phyloP scores from a whole-genome alignment of 2,329 filamentous ascomycete genomes.

The Alternaria alternata region DNA sequence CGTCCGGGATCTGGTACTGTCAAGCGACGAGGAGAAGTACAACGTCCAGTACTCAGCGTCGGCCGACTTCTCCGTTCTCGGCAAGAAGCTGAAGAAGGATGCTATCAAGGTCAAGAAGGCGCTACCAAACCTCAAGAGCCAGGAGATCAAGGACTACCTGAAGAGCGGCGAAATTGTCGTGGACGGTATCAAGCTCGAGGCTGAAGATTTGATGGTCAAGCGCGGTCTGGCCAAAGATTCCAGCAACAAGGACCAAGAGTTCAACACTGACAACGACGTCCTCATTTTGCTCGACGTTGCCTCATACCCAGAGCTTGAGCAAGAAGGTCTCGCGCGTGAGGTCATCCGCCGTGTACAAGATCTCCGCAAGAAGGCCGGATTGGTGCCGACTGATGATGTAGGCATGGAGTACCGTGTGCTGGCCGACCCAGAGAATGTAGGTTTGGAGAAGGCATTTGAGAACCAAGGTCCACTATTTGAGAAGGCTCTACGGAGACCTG shows the following conservation, averaged over 20 bases:
- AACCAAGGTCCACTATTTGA: conserved; percentile 74
- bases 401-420: conserved; percentile 91
- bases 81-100: conserved; percentile 98
- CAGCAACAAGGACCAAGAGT: conserved; percentile 77
- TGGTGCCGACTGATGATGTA: conserved; percentile 91
- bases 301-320: conserved; percentile 82
- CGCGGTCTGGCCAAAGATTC: conserved; percentile 78
- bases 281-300: conserved; percentile 88
- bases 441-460: conserved; percentile 73
- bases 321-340: conserved; percentile 89
- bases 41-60: conserved; percentile 89
- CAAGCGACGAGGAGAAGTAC: conserved; percentile 87
- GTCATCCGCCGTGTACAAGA: conserved; percentile 93
- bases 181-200: conserved; percentile 82
- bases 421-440: conserved; percentile 78
- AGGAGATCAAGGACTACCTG: conserved; percentile 82
- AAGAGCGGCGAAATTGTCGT: conserved; percentile 77
- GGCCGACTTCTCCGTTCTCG: conserved; percentile 92
- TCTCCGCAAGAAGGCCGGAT: conserved; percentile 89
- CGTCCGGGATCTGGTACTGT: conserved; percentile 82
- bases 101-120: conserved; percentile 91
- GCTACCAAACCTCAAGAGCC: conserved; percentile 77
- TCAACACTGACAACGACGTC: conserved; percentile 87
- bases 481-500: conserved; percentile 77
- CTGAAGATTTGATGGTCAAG: conserved; percentile 84